Conservation (phyloP, 1,284 basidiomycete species). For the Trametes polyzona region DNA sequence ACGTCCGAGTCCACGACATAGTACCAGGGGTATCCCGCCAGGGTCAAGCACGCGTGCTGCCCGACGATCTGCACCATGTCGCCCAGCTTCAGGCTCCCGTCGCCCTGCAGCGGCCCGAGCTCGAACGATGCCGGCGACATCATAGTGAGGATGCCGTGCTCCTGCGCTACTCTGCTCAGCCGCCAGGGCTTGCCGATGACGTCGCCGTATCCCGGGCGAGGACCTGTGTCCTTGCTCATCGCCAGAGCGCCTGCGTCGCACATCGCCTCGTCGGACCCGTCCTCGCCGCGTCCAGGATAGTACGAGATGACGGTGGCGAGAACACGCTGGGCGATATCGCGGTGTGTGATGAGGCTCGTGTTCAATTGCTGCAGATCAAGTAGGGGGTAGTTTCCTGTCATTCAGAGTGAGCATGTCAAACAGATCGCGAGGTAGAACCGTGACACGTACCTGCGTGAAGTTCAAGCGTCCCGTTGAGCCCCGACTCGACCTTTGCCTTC, state of each 20-base stretch:
- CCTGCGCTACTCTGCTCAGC: slow-evolving; percentile 76
- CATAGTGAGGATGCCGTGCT: slow-evolving; percentile 75
- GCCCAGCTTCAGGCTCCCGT: slow-evolving; percentile 55
- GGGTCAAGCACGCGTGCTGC: slow-evolving; percentile 80
- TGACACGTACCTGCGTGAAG: slow-evolving; percentile 67
- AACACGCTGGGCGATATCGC: slow-evolving; percentile 69
- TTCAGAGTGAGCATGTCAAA: no score
- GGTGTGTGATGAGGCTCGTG: slow-evolving; percentile 64
- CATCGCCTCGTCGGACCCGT: slow-evolving; percentile 72
- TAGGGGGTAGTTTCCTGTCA: slow-evolving; percentile 85
- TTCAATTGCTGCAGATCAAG: slow-evolving; percentile 84
- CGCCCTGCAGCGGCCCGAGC: slow-evolving; percentile 28
- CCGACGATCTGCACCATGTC: slow-evolving; percentile 69
- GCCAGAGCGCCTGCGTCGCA: slow-evolving; percentile 85
- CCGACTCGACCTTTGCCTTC: slow-evolving; percentile 47
- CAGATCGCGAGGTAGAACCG: no score
- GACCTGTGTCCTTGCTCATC: slow-evolving; percentile 85
- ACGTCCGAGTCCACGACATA: slow-evolving; percentile 73
- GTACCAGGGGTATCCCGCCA: slow-evolving; percentile 81
- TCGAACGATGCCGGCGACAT: slow-evolving; percentile 31
- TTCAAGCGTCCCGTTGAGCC: slow-evolving; percentile 65
- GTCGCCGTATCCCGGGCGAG: slow-evolving; percentile 70
- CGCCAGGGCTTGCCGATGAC: slow-evolving; percentile 74
- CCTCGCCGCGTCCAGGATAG: slow-evolving; percentile 69
- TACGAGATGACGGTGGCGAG: slow-evolving; percentile 76